These are phyloP conservation scores for Tarenaya hassleriana DNA, from an alignment of 345 rosid genomes.

Conservation along the genomic window DNA sequence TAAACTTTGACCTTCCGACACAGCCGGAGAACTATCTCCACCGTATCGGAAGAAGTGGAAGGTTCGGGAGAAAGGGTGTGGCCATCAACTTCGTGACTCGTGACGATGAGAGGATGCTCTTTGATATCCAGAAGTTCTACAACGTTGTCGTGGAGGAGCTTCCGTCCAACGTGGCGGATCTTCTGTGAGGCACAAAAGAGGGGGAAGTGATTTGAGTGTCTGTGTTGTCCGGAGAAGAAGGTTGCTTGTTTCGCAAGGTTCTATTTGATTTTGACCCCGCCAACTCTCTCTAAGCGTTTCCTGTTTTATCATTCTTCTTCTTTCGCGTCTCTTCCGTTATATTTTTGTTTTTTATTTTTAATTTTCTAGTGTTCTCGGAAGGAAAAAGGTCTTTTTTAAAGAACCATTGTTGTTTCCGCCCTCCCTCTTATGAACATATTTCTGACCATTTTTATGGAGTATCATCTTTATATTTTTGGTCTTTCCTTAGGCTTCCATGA, in stretches of 20 bases:
- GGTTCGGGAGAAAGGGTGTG: too few species aligned
- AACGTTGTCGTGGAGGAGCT: too few species aligned
- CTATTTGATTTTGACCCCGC: slow-evolving; percentile 23
- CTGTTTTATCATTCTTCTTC: slow-evolving; percentile 14
- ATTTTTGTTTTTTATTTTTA: slow-evolving; percentile 16
- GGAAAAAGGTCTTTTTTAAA: too few species aligned
- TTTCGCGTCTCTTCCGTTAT: slow-evolving; percentile 7
- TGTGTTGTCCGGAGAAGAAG: slow-evolving; percentile 27
- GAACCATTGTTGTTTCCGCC: too few species aligned
- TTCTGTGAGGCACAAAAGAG: slow-evolving; percentile 32
- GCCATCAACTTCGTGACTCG: slow-evolving; percentile 53
- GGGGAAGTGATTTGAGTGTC: neutral
- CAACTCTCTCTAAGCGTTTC: slow-evolving; percentile 4
- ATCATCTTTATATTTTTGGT: too few species aligned
- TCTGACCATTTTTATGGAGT: too few species aligned
- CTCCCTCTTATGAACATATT: too few species aligned
- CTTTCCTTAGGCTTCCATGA: too few species aligned
- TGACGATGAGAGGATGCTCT: slow-evolving; percentile 56
- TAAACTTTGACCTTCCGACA: slow-evolving; percentile 61
- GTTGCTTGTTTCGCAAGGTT: slow-evolving; percentile 25
- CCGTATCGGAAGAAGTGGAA: too few species aligned
- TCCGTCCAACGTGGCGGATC: too few species aligned
- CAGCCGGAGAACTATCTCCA: slow-evolving; percentile 75
- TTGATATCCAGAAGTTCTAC: slow-evolving; percentile 59
- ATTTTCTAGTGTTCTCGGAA: neutral